Percentiles rank a stretch among this genome's conserved stretches.
Conservation (phyloP, 805 yeast genomes). For the Candida sakaeoensis region DNA sequence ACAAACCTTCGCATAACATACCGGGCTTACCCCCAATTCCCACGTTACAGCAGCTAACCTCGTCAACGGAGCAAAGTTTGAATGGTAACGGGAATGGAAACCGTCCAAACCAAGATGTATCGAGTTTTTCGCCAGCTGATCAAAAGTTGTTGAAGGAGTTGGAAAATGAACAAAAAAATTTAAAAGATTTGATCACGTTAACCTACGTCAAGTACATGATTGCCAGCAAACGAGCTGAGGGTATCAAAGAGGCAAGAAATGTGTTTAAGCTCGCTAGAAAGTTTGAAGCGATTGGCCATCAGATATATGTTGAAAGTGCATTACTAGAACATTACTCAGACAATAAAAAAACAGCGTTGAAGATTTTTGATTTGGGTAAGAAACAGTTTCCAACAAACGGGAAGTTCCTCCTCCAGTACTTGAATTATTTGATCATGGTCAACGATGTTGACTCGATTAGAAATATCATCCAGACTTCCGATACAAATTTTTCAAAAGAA, state of each 20-base stretch:
- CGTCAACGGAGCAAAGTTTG: constrained; percentile 8
- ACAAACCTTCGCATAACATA: constrained; percentile 2
- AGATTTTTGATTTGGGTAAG: constrained; percentile 77
- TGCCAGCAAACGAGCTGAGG: constrained; percentile 62
- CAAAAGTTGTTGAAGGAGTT: constrained; percentile 20
- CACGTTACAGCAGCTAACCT: constrained; percentile 1
- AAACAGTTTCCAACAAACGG: constrained; percentile 53
- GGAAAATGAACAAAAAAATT: constrained; percentile 18
- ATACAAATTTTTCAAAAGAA: constrained; percentile 48
- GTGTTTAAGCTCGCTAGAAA: constrained; percentile 70
- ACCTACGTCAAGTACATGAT: constrained; percentile 71
- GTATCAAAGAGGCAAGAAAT: constrained; percentile 67
- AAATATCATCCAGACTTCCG: constrained; percentile 75
- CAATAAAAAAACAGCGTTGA: constrained; percentile 64
- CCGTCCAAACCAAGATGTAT: constrained; percentile 9
- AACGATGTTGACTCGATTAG: constrained; percentile 75
- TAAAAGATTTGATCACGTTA: constrained; percentile 48
- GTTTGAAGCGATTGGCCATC: constrained; percentile 60
- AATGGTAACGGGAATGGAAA: constrained; percentile 9
- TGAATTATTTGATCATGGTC: constrained; percentile 64
- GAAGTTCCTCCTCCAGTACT: constrained; percentile 61
- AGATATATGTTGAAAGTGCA: constrained; percentile 79
- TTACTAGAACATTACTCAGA: constrained; percentile 70
- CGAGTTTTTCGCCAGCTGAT: constrained; percentile 14
- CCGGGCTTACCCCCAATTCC: constrained; percentile 5